phyloP scores from a whole-genome alignment of 768 basidiomycete genomes.

The Candolleomyces efflorescens region DNA sequence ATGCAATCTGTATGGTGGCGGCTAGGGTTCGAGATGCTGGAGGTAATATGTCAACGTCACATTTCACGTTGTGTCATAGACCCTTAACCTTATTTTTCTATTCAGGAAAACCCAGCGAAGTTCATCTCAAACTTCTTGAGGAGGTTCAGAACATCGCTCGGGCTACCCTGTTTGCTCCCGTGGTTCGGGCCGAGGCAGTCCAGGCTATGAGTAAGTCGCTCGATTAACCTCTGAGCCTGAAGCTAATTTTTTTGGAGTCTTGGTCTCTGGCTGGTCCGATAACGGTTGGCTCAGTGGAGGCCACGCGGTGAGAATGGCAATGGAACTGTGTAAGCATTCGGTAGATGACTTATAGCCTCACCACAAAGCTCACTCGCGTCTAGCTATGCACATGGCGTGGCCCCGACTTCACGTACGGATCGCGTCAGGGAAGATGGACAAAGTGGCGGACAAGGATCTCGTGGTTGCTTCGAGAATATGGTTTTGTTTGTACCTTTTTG shows the following conservation, averaged over 20 bases:
- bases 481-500: conserved; percentile 92
- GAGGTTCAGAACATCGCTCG: conserved; percentile 85
- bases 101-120: conserved; percentile 69
- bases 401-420: conserved; percentile 76
- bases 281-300: conserved; percentile 95
- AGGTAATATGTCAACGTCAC: conserved; percentile 40
- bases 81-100: conserved; percentile 11
- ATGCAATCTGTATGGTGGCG: conserved; percentile 92
- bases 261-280: conserved; percentile 93
- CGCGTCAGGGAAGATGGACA: conserved; percentile 56
- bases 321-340: conserved; percentile 69
- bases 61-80: neutral
- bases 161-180: conserved; percentile 83
- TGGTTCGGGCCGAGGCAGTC: conserved; percentile 80
- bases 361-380: neutral
- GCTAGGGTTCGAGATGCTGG: conserved; percentile 89
- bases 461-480: conserved; percentile 83
- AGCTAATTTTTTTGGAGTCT: conserved; percentile 44
- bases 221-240: neutral
- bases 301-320: conserved; percentile 96
- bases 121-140: conserved; percentile 66
- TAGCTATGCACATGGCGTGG: conserved; percentile 92
- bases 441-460: conserved; percentile 67
- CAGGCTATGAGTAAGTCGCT: conserved; percentile 83
- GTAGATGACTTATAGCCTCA: neutral